Conservation (phyloP, 495 filamentous ascomycete species). For the Aspergillus wentii region DNA sequence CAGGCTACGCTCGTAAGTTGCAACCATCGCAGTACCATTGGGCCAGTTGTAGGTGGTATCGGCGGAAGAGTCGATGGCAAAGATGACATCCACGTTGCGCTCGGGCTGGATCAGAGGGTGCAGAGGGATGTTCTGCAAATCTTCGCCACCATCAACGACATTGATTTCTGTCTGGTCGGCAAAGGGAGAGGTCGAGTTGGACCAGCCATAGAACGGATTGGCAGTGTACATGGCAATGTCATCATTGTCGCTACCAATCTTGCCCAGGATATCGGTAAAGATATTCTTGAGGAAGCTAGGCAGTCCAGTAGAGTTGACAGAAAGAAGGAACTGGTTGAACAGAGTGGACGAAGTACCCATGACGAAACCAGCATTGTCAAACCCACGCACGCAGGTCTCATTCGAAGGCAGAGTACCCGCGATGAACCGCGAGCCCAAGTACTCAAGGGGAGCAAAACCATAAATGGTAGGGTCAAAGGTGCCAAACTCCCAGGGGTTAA, state of each 20-base stretch:
- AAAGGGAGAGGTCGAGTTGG: conserved; percentile 57
- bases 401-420: conserved; percentile 53
- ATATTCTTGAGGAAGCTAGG: conserved; percentile 49
- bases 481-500: conserved; percentile 86
- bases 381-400: conserved; percentile 68
- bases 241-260: conserved; percentile 51
- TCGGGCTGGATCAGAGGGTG: conserved; percentile 77
- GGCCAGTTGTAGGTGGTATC: conserved; percentile 77
- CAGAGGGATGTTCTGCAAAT: conserved; percentile 83
- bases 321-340: conserved; percentile 74
- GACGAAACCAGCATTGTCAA: conserved; percentile 79
- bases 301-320: conserved; percentile 48
- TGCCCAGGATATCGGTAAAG: conserved; percentile 47
- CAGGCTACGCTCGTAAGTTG: conserved; percentile 73
- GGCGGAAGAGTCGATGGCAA: conserved; percentile 82
- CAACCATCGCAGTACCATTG: conserved; percentile 78
- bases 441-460: conserved; percentile 71
- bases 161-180: conserved; percentile 54
- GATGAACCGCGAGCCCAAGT: conserved; percentile 76
- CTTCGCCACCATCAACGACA: conserved; percentile 83
- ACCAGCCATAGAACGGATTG: conserved; percentile 80
- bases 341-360: conserved; percentile 90
- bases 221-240: conserved; percentile 80
- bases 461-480: conserved; percentile 76
- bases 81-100: conserved; percentile 83